Base-by-base conservation (phyloP, 2,329 filamentous ascomycete genomes). In the Cladosporium austrohemisphaericum region DNA sequence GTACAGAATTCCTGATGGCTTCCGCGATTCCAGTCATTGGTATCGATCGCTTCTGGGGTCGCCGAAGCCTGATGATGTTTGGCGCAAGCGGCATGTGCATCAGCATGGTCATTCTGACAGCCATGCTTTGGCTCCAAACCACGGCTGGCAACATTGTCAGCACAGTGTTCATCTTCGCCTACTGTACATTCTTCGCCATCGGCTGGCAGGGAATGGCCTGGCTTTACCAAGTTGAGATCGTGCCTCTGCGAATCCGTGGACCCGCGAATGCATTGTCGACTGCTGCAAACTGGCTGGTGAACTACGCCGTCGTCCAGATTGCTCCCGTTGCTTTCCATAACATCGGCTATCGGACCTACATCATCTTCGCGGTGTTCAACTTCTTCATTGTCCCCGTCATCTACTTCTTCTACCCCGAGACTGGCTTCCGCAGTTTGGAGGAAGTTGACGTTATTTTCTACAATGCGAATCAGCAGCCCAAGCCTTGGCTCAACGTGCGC, bases 361-460 rank as follows among this genome's bases (percentile, higher is more conserved):
- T 50, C 10, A 59, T 61, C 40, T 60, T 61, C 35, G 59, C 59
- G 13, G 56, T 53, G 4, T 31, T 41, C 31, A 50, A 50, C 32
- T 43, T 33, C 48, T 23, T 44, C 31, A 50, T 50, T 18, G 69
- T 80, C 14, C 78, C 78, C 0, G 71, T 74, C 6, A 74, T 78
- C 40, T 82, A 80, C 66, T 77, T 80, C 66, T 80, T 81, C 71
- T 81, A 79, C 62, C 79, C 79, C 0, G 79, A 82, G 59, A 82
- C 79, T 2, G 78, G 77, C 8, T 75, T 74, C 49, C 58, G 61
- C 32, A 67, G 65, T 11, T 71, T 86, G 25, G 84, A 87, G 65
- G 84, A 87, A 63, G 81, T 88, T 66, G 84, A 88, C 59, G 74
- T 79, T 50, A 82, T 87, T 56, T 84, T 85, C 71, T 72, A 72